Conservation (phyloP, 306 rosid species). For the Biancaea sappan region DNA sequence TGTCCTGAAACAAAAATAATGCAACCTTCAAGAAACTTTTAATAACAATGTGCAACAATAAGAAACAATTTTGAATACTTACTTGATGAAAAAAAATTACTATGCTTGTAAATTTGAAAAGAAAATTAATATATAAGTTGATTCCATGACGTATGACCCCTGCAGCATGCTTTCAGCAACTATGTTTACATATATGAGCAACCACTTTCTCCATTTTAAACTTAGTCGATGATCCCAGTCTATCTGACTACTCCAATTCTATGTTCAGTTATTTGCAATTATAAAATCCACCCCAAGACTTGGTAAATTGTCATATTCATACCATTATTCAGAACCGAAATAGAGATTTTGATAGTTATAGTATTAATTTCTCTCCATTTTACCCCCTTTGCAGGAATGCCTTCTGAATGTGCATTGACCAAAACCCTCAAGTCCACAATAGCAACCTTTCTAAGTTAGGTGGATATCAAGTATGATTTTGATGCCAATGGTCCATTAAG, state of each 20-base stretch:
- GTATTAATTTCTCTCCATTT: background rate
- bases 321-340: background rate
- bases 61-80: slow-evolving; percentile 6
- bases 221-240: slow-evolving; percentile 16
- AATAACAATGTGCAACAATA: slow-evolving; percentile 18
- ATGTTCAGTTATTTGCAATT: slow-evolving; percentile 8
- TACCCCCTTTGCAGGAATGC: background rate
- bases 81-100: slow-evolving; percentile 1
- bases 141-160: background rate
- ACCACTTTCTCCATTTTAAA: slow-evolving; percentile 16
- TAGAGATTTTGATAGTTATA: no score
- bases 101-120: slow-evolving; percentile 16
- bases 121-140: slow-evolving; percentile 1
- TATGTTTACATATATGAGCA: background rate
- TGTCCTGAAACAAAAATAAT: slow-evolving; percentile 58
- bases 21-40: slow-evolving; percentile 28
- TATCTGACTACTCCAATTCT: background rate
- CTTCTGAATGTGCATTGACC: slow-evolving; percentile 9
- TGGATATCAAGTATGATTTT: slow-evolving; percentile 3
- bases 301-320: slow-evolving; percentile 2
- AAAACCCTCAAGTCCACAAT: slow-evolving; percentile 9
- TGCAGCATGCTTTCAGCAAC: slow-evolving; percentile 17
- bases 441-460: slow-evolving; percentile 3
- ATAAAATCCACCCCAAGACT: slow-evolving; percentile 9
- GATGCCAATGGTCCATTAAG: slow-evolving; percentile 1